These are phyloP conservation scores for Calamus simplicifolius DNA, from an alignment of 176 grass and related monocot species.

Conservation along the genomic window DNA sequence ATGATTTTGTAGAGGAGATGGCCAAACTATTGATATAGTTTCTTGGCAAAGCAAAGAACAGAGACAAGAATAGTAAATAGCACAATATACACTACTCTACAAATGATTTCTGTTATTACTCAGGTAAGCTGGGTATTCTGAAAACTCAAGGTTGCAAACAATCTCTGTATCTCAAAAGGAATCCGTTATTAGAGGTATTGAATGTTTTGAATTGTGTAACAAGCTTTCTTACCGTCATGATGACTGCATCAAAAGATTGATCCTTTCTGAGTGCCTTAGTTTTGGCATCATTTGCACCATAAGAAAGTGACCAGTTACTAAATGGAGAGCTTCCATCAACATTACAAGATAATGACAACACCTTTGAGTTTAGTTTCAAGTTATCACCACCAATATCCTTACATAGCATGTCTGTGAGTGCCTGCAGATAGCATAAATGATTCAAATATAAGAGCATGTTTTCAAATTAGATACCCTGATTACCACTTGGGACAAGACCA, in stretches of 20 bases:
- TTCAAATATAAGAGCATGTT: background rate
- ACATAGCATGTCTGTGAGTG: constrained; percentile 63
- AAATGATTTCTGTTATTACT: no score
- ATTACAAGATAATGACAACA: constrained; percentile 68
- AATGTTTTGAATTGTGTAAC: background rate
- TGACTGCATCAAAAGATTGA: constrained; percentile 86
- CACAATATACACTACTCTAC: no score
- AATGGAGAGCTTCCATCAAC: constrained; percentile 40
- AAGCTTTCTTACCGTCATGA: constrained; percentile 84
- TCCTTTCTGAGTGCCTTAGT: constrained; percentile 36
- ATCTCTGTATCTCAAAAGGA: no score
- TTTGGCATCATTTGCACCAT: constrained; percentile 40
- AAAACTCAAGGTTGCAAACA: no score
- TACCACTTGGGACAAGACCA: no score
- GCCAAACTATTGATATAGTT: no score
- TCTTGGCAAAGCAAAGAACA: no score
- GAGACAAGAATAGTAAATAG: no score
- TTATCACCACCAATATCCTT: constrained; percentile 73
- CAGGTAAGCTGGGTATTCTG: no score
- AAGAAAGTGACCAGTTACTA: constrained; percentile 68
- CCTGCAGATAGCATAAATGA: constrained; percentile 38
- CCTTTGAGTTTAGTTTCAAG: constrained; percentile 79
- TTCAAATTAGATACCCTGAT: no score
- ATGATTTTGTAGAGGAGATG: no score
- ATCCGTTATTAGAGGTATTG: no score